Evolutionary conservation across 139 green algal species (phyloP), one percentile per base, ranked within the genome.

Genomic region (Tetratostichococcus sp.): DNA sequence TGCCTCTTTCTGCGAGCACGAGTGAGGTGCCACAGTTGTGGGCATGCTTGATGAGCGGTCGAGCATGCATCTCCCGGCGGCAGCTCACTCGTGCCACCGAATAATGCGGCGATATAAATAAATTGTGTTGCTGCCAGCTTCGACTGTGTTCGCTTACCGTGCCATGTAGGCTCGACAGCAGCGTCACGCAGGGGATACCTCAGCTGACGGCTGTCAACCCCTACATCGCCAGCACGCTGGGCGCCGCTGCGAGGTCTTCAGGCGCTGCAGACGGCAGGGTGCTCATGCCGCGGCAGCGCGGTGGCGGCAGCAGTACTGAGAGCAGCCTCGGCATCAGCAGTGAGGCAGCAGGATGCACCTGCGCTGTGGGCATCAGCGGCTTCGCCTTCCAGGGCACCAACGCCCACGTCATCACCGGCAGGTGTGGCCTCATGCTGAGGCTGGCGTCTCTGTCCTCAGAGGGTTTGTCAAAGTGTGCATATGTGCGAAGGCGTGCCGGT

Each of bases 371-470:
- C 65, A 79, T 94, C 14, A 93, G 86, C 71, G 81, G 79, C 58
- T 95, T 95, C 82, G 90, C 90, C n/a, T 95, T 94, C 78, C 89
- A 94, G 79, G 87, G 84, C 72, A 90, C 84, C 70, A 90, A 92
- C 35, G 82, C 84, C 0, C 85, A 89, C 39, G 84, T 79, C 21
- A 35, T 91, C 22, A 34, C 87, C 26, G 39, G 31, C 22, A 75
- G 70, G 70, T 75, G 8, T 43, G 43, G 21, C n/a, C 17, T 66
- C 58, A 30, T 66, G 23, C 23, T 30, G 4, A 66, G 23, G n/a
- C n/a, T n/a, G n/a, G n/a, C n/a, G n/a, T n/a, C n/a, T n/a, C n/a
- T n/a, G n/a, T n/a, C n/a, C n/a, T n/a, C n/a, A n/a, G n/a, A n/a
- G n/a, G n/a, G n/a, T n/a, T 66, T 66, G 58, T 66, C 58, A 66